Evolutionary conservation across 1,284 basidiomycete genomes (phyloP), one percentile per base, ranked within the genome.

Genomic region (Cutaneotrichosporon sp.): DNA sequence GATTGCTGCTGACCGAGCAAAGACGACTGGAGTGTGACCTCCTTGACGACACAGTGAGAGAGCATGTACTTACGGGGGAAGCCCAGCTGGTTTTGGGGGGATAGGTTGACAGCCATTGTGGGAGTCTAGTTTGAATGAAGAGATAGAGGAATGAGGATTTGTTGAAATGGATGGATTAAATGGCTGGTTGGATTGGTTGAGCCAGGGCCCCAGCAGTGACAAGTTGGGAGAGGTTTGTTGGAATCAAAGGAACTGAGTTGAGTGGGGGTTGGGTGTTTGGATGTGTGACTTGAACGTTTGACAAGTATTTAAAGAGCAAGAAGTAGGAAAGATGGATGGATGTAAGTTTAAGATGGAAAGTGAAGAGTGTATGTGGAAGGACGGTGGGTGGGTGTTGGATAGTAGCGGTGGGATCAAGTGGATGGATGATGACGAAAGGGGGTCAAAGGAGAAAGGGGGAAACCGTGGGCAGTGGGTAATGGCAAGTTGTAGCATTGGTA

Each of bases 81-180:
- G 66, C 83, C 84, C 64, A 86, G 80, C 75, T 84, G 83, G 65
- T 74, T 74, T 55, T 80, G 76, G 32, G 85, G 85, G 60, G 77
- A 79, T 60, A 86, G 80, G 52, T 79, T 77, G 70, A 83, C 82
- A 21, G 82, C 82, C 82, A 83, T 83, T 30, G 62, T 51, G 63
- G 31, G 26, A 46, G 56, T 40, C 57, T 60, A 38, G 47, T 51
- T 26, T 56, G 16, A 7, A n/a, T 30, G 30, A 14, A 32, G 51
- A 9, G 31, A 32, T 7, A 32, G 49, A 31, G 49, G 49, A 31
- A 51, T 26, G 49, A 5, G 49, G 22, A 51, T 38, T 38, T 56
- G 53, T 32, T 18, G 52, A 53, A 32, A 31, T 7, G 52, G 32
- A 34, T 53, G 32, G 52, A 16, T 34, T n/a, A 34, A 34, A 31